Base-by-base conservation (phyloP, 805 yeast species). In the Clavispora santaluciae region DNA sequence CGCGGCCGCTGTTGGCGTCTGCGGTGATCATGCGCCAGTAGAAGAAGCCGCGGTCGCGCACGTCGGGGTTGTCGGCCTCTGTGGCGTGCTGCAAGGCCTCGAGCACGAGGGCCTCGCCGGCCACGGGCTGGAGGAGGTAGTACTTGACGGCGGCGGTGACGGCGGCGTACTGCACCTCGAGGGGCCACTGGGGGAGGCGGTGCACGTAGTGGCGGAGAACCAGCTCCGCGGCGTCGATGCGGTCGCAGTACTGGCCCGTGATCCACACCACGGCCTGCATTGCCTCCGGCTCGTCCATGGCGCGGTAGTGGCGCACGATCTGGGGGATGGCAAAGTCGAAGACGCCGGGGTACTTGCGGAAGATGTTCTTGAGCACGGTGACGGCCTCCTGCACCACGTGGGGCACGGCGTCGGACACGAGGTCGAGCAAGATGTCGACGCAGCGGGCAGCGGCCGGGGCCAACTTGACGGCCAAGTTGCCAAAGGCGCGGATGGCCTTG, bases 401-500 rank as follows among this genome's bases (percentile, higher is more conserved):
- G 8, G 86, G 76, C 2, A 83, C 77, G 0, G 83, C 85, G 45
- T 80, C 80, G 4, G 80, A 67, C 1, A 83, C 61, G 40, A 88
- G 69, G 22, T 75, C 81, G 26, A 76, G 53, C 6, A 90, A 60
- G 1, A 79, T 76, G 5, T 74, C 73, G 3, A 86, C 83, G 59
- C 95, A 86, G 18, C 69, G 69, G 5, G 69, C 64, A 0, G 90
- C 81, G 0, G 86, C 79, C 7, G 60, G 59, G 20, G 78, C 79
- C 12, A 88, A 62, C 54, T 86, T 87, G 21, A 89, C 79, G 0
- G 96, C 95, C 16, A 91, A 66, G 54, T 89, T 86, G 2, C 97
- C 97, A 46, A 91, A 79, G 0, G 96, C 95, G 44, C 95, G 66
- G 3, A 91, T 79, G 0, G 97, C 89, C 54, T 88, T 86, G 41